These are phyloP conservation scores for Corymbia maculata DNA, from an alignment of 345 rosid species.

Conservation along the genomic window DNA sequence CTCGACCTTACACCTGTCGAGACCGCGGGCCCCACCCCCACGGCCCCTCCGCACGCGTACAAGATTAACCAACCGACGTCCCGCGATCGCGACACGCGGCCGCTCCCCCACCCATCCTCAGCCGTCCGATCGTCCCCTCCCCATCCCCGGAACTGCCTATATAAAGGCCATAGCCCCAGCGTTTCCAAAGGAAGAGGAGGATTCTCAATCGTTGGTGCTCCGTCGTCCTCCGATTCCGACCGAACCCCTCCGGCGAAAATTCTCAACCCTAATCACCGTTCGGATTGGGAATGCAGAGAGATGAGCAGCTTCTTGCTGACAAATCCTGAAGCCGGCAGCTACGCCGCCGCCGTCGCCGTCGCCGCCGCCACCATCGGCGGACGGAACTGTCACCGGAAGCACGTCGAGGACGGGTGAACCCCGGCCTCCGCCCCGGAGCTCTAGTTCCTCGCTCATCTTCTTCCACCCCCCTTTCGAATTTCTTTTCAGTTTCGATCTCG, in stretches of 20 bases:
- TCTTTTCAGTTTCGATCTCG: not conserved
- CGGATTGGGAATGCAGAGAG: constrained; percentile 35
- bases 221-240: not conserved
- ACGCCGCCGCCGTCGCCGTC: constrained; percentile 26
- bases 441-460: not conserved
- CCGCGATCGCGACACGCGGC: not conserved
- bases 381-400: constrained; percentile 87
- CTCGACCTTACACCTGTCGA: not conserved
- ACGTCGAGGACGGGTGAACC: constrained; percentile 96
- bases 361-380: constrained; percentile 54
- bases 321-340: constrained; percentile 14
- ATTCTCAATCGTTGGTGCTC: not conserved
- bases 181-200: not conserved
- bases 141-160: not conserved
- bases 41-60: not conserved
- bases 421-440: not conserved
- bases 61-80: not conserved
- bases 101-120: not conserved
- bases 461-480: not conserved
- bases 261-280: not conserved
- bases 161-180: not conserved
- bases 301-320: constrained; percentile 16
- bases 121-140: not conserved
- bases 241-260: not conserved
- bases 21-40: not conserved